Base-by-base conservation (phyloP, 2,329 filamentous ascomycete genomes). In the Neodidymelliopsis sp. region DNA sequence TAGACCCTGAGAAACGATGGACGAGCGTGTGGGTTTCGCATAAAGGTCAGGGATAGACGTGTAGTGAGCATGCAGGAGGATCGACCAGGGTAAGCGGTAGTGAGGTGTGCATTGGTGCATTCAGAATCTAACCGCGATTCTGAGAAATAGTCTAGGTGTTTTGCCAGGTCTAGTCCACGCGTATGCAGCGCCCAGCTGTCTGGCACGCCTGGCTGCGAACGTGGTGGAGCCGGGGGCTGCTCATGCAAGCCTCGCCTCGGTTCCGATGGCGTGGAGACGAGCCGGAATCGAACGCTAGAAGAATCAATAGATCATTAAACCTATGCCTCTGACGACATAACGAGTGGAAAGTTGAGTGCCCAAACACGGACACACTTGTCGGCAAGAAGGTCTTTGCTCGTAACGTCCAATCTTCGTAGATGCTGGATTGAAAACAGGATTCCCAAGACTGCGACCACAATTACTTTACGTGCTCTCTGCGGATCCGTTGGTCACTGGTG, bases 261-360 rank as follows among this genome's bases (percentile, higher is more conserved):
- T 40, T 45, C 67, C 66, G 53, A 37, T 16, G 19, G 20, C 20
- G 24, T 39, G 65, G 62, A 67, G 62, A 67, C 61, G 69, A 69
- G 42, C 54, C 49, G 44, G 43, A 40, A 48, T 51, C 40, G 41
- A 46, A 47, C 41, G 43, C 60, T 63, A 56, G 49, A 46, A 48
- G 35, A 36, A 44, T 55, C 61, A 42, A 53, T n/a, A 39, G 34
- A 40, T 42, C 39, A 25, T 15, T 34, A 34, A 43, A 16, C 16
- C 49, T 51, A 25, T 43, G 40, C 27, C 13, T 13, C 27, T n/a
- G 4, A 24, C 11, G 11, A 18, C 18, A 12, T 11, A 18, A 49
- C 9, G 20, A 8, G 12, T 7, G 4, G n/a, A 13, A 10, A 19
- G 10, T 15, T 19, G 11, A 7, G 9, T 41, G 10, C 19, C n/a